Evolutionary conservation across 805 yeast genomes (phyloP), one percentile per base, ranked within the genome.

Genomic region (Teunomyces barrocoloradensis): DNA sequence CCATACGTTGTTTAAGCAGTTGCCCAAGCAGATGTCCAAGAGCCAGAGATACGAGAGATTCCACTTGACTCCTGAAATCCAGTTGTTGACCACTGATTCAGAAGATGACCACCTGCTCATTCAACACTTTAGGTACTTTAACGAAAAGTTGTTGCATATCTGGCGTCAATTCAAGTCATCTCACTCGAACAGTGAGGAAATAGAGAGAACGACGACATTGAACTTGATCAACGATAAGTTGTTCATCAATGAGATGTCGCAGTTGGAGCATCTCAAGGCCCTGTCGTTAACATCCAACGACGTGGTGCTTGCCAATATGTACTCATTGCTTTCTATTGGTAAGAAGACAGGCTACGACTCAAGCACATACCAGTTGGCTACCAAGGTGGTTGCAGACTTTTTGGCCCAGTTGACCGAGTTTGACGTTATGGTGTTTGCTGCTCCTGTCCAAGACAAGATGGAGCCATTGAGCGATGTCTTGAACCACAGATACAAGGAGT

Each of bases 181-280:
- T 6, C 23, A 17, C 12, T 18, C 20, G 11, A 11, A 18, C n/a
- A 18, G 20, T 18, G 21, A 27, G 12, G 20, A 11, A n/a, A 20
- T 3, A 6, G 37, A 45, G 20, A 35, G 45, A 13, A 39, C 40
- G 21, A 44, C 50, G 10, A 42, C 40, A 15, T 30, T 64, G 52
- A 55, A 61, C 42, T 56, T 66, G 36, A 69, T 77, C 46, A 73
- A 68, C 56, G 81, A 78, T 53, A 70, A 73, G 52, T 53, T 63
- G n/a, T 79, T 72, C 60, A 74, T 77, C 49, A 71, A 64, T 46
- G 83, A 79, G 55, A 54, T 79, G 47, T 64, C 76, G 35, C 82
- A 79, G 57, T 62, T 78, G 53, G 66, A 72, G 17, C 76, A 68
- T 52, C 63, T 77, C 46, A 57, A 66, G 13, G 57, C 60, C 18